Base-by-base conservation (phyloP, 2,329 filamentous ascomycete genomes). In the Lizonia empirigonia region DNA sequence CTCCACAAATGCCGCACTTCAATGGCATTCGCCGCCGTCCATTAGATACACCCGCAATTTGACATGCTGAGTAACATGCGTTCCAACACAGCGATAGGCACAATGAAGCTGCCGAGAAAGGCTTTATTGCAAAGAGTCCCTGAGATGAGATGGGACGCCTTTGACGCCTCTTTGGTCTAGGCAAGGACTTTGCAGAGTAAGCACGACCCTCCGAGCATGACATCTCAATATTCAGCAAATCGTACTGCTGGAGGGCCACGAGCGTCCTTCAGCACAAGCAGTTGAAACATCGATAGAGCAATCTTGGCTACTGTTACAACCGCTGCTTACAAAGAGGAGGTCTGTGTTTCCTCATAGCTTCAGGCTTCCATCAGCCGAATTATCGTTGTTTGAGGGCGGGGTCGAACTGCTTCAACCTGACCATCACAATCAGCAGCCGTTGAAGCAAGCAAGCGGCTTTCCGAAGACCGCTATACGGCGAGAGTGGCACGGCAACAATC, bases 301-400 rank as follows among this genome's bases (percentile, higher is more conserved):
- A 16, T 33, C n/a, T 23, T 18, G 16, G 34, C 20, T 10, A 35
- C 27, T 34, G n/a, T 30, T 45, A 12, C 15, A 36, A 40, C 9
- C 29, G 24, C 22, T 13, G 40, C 34, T 38, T 10, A 10, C 12
- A 24, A 34, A 22, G 22, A 35, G 23, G 15, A 20, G 4, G 7
- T 24, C 5, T 22, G 23, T 39, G 23, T 35, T 40, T 16, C 22
- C 13, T 29, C 18, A 5, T 16, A 10, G n/a, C 9, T 33, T 13
- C 19, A 35, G 30, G 40, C 35, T 40, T 19, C 48, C 22, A 40
- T 40, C 35, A 32, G 18, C 19, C 27, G 23, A 26, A 40, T 4
- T 18, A 20, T 26, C 30, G 6, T n/a, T n/a, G 16, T 18, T 30
- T 16, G 35, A 45, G 35, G 36, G 40, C 36, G 48, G 48, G 41